Evolutionary conservation across 805 yeast species (phyloP).

Genomic region (Sugiyamaella valdiviana): DNA sequence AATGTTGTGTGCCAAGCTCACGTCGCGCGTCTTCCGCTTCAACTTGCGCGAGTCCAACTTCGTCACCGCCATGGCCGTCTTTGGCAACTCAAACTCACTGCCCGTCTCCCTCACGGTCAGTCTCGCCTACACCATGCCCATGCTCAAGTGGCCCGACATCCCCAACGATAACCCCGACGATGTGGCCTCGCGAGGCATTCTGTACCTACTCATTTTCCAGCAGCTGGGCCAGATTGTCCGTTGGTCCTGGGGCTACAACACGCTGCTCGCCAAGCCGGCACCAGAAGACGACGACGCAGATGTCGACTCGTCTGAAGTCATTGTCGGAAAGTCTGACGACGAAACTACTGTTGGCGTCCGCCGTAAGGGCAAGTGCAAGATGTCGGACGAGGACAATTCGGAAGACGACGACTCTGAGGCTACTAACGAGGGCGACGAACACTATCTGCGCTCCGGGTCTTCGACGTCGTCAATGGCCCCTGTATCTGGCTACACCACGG

Average conservation of each 20-base stretch:
- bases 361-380: not conserved
- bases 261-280: constrained; percentile 41
- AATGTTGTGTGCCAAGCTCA: constrained; percentile 50
- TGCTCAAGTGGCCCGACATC: constrained; percentile 51
- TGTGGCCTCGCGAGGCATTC: constrained; percentile 56
- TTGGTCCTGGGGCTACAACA: constrained; percentile 71
- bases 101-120: constrained; percentile 87
- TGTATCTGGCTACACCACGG: not conserved
- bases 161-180: constrained; percentile 48
- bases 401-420: constrained; percentile 1
- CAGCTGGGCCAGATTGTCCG: constrained; percentile 61
- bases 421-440: not conserved
- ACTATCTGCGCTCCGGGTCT: not conserved
- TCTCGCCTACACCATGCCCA: constrained; percentile 53
- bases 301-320: not conserved
- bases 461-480: not conserved
- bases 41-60: constrained; percentile 77
- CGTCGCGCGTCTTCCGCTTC: constrained; percentile 48
- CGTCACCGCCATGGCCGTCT: constrained; percentile 94
- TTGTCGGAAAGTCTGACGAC: not conserved
- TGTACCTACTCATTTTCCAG: constrained; percentile 56
- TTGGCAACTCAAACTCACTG: constrained; percentile 90
- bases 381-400: not conserved
- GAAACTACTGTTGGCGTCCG: constrained; percentile 3
- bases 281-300: constrained; percentile 9